Evolutionary conservation across 73 alveolate species (phyloP).

Genomic region (Urostyla sp.): DNA sequence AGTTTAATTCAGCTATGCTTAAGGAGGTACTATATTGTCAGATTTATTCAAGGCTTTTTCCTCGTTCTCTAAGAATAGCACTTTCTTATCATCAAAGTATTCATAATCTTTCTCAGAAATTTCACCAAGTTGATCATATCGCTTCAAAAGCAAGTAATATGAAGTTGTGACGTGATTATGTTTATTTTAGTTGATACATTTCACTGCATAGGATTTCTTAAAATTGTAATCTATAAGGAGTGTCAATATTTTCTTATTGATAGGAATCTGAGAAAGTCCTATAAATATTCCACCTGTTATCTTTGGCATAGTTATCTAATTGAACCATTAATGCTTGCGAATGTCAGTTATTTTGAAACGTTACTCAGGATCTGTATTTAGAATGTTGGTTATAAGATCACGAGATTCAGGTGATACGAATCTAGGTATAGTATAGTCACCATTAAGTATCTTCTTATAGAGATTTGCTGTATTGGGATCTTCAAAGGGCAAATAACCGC

Average conservation of each 20-base stretch:
- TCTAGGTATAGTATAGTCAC: slow-evolving; percentile 83
- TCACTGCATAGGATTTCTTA: slow-evolving; percentile 76
- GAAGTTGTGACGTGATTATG: slow-evolving; percentile 94
- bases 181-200: slow-evolving; percentile 84
- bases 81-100: slow-evolving; percentile 51
- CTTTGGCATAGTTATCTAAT: slow-evolving; percentile 48
- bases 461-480: slow-evolving; percentile 85
- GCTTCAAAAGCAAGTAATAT: slow-evolving; percentile 88
- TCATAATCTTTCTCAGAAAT: slow-evolving; percentile 47
- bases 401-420: slow-evolving; percentile 65
- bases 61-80: slow-evolving; percentile 7
- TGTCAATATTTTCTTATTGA: slow-evolving; percentile 35
- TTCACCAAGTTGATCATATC: slow-evolving; percentile 77
- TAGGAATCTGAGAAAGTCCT: slow-evolving; percentile 55
- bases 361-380: slow-evolving; percentile 83
- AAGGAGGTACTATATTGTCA: neutral
- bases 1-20: slow-evolving; percentile 26
- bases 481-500: slow-evolving; percentile 91
- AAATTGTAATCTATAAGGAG: slow-evolving; percentile 36
- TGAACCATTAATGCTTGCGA: slow-evolving; percentile 90
- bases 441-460: slow-evolving; percentile 85
- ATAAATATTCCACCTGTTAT: slow-evolving; percentile 53
- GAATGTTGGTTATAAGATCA: slow-evolving; percentile 72
- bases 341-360: slow-evolving; percentile 74
- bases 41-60: slow-evolving; percentile 10